Percentiles rank a stretch among this genome's conserved stretches.
Evolutionary conservation across 768 basidiomycete genomes (phyloP).

Genomic region (Solioccasus polychromus): DNA sequence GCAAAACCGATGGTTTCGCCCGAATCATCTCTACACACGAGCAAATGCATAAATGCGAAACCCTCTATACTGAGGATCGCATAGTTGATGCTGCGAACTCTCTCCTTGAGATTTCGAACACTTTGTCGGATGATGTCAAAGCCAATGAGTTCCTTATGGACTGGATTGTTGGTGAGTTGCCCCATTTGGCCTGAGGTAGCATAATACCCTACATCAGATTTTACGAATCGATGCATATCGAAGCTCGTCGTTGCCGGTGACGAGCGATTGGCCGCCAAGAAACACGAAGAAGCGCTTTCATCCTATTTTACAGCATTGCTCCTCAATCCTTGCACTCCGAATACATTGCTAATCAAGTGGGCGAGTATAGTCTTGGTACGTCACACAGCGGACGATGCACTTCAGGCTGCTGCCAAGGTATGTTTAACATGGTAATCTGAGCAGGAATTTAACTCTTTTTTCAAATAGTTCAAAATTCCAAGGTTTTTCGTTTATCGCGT

Average conservation of each 20-base stretch:
- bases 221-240: neutral
- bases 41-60: neutral
- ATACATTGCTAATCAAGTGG: neutral
- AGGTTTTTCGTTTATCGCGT: neutral
- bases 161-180: neutral
- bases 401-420: neutral
- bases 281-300: neutral
- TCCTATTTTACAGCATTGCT: neutral
- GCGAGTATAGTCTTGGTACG: neutral
- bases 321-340: neutral
- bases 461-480: constrained; percentile 1
- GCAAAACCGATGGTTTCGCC: too few relatives aligned
- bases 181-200: too few relatives aligned
- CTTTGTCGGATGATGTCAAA: neutral
- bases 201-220: neutral
- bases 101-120: neutral
- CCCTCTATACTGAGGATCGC: neutral
- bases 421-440: too few relatives aligned
- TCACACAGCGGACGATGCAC: neutral
- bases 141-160: neutral
- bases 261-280: neutral
- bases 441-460: neutral
- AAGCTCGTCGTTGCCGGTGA: neutral
- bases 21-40: neutral
- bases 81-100: neutral